Evolutionary conservation across 305 asterid genomes (phyloP), one percentile per base, ranked within the genome.

Genomic region (Fraxinus angustifolia): DNA sequence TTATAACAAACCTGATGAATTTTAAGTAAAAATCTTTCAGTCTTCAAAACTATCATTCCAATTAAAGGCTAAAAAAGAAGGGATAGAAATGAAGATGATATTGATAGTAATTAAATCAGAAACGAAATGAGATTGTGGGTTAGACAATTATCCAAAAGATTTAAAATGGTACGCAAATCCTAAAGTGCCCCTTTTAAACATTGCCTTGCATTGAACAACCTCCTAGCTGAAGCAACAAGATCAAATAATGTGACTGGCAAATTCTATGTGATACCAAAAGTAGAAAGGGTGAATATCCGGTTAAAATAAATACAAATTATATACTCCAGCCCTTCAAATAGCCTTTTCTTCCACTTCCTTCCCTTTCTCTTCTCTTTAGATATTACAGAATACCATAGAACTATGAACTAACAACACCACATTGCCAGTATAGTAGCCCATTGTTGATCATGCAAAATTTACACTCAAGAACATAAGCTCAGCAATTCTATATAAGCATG

Each of bases 201-300:
- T 48, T 19, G 23, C 70, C 76, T 48, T 42, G 83, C 79, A 38
- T 6, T 11, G 42, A 68, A 33, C 71, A 76, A 76, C 38, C 81
- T 26, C 65, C 72, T 3, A 82, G 75, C 62, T 40, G 78, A 19
- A 35, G 8, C 79, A 82, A 53, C 53, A 23, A 56, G 79, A 12
- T 71, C 33, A 56, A 26, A 78, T 56, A 34, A 71, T 38, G 58
- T 56, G 33, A 78, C 80, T 28, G 62, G 79, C 33, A 38, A 42
- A 83, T 60, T 82, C 35, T 70, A 38, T 40, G 71, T 11, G 50
- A 58, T 7, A 42, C 82, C 38, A 28, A 78, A 72, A 71, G 75
- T 26, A 7, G 58, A 78, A 72, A 36, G 28, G 42, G 35, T 50
- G 53, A 71, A 19, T 73, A 6, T 30, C 12, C 30, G 34, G 16